phyloP scores from a whole-genome alignment of 1,284 basidiomycete genomes.

The Sporisorium iseilematis-ciliati region DNA sequence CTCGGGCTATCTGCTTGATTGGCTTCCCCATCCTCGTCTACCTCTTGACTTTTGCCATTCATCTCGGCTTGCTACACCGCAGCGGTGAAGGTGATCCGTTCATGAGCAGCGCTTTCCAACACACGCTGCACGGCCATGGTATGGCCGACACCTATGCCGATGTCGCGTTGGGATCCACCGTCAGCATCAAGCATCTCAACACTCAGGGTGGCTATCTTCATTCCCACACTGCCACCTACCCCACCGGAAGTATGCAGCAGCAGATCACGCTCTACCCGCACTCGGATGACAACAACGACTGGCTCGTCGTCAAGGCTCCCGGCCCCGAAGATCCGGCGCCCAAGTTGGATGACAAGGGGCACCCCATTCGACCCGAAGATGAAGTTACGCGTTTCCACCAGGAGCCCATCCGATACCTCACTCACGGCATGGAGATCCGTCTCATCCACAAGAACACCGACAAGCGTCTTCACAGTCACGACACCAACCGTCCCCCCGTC shows the following conservation, averaged over 20 bases:
- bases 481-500: slow-evolving; percentile 86
- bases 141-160: slow-evolving; percentile 93
- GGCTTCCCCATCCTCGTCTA: slow-evolving; percentile 87
- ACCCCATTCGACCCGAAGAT: slow-evolving; percentile 52
- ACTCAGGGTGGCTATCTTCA: slow-evolving; percentile 98
- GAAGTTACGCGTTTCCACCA: slow-evolving; percentile 55
- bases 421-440: slow-evolving; percentile 80
- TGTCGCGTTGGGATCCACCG: slow-evolving; percentile 84
- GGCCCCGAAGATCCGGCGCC: slow-evolving; percentile 73
- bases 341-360: slow-evolving; percentile 61
- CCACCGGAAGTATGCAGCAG: slow-evolving; percentile 81
- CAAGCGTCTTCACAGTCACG: slow-evolving; percentile 93
- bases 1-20: slow-evolving; percentile 89
- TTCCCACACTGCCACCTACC: slow-evolving; percentile 90
- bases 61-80: slow-evolving; percentile 87
- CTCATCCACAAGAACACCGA: slow-evolving; percentile 84
- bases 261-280: slow-evolving; percentile 98
- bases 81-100: slow-evolving; percentile 97
- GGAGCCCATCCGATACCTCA: slow-evolving; percentile 77
- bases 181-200: slow-evolving; percentile 89
- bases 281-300: slow-evolving; percentile 90
- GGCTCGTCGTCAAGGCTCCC: slow-evolving; percentile 78
- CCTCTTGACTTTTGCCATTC: slow-evolving; percentile 94
- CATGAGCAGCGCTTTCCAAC: slow-evolving; percentile 99
- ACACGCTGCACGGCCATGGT: slow-evolving; percentile 88